A percentile compares a stretch with the other conserved stretches of the same genome.
Conservation (phyloP, 306 rosid genomes). For the Arachis stenosperma region DNA sequence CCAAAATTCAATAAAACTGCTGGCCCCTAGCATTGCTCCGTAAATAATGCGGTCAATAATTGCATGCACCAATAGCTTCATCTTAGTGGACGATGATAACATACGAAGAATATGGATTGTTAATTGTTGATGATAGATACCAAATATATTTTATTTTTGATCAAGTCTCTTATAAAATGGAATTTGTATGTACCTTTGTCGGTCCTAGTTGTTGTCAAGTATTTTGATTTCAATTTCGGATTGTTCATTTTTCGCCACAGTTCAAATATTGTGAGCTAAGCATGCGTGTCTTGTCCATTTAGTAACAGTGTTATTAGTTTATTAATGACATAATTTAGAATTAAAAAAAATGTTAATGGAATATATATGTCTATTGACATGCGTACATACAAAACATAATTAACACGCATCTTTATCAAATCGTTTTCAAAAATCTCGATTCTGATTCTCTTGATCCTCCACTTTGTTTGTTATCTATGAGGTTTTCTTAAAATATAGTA, state of each 20-base stretch:
- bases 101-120: background rate
- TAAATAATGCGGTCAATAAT: conserved; percentile 36
- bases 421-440: conserved; percentile 40
- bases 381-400: conserved; percentile 7
- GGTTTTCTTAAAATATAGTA: background rate
- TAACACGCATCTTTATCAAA: conserved; percentile 32
- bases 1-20: too few species aligned
- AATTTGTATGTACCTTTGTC: conserved; percentile 1
- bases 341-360: background rate
- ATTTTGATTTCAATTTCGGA: conserved; percentile 3
- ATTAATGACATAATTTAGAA: background rate
- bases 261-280: conserved; percentile 47
- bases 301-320: background rate
- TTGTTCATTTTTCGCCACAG: conserved; percentile 26
- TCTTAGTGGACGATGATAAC: background rate
- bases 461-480: conserved; percentile 1
- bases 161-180: background rate
- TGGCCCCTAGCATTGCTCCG: too few species aligned
- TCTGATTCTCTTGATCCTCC: conserved; percentile 32
- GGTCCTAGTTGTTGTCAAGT: conserved; percentile 23
- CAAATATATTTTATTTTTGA: conserved; percentile 4
- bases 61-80: conserved; percentile 30
- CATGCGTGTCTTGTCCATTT: conserved; percentile 40
- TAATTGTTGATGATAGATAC: background rate
- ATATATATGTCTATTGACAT: conserved; percentile 4